A percentile compares a stretch with the other conserved stretches of the same genome.
These are phyloP conservation scores for Raddia guianensis DNA, from an alignment of 176 grass and related monocot genomes.

Conservation along the genomic window DNA sequence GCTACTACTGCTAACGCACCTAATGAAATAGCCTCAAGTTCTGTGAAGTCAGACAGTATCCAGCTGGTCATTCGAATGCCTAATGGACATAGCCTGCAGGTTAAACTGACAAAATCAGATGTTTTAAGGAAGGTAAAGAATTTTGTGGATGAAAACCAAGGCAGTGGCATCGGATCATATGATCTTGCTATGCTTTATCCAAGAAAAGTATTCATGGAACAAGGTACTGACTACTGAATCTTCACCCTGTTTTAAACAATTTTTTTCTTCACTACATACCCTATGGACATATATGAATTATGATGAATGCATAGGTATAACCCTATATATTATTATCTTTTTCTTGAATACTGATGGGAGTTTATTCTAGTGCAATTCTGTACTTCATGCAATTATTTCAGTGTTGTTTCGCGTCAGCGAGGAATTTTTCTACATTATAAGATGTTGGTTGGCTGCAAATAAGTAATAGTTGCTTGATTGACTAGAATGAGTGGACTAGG, in stretches of 20 bases:
- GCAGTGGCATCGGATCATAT: conserved; percentile 51
- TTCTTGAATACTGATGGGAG: neutral
- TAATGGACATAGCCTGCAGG: conserved; percentile 77
- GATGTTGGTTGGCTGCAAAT: conserved; percentile 18
- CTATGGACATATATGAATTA: neutral
- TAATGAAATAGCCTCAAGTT: conserved; percentile 27
- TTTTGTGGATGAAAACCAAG: conserved; percentile 73
- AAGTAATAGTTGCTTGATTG: neutral
- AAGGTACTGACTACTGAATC: conserved; percentile 66
- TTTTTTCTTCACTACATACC: neutral
- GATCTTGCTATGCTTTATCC: conserved; percentile 94
- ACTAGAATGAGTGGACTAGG: conserved; percentile 16
- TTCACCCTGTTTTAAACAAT: neutral
- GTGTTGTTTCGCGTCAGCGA: neutral
- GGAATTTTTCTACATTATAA: neutral
- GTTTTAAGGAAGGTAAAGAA: conserved; percentile 70
- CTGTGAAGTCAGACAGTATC: conserved; percentile 66
- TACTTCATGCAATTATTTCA: conserved; percentile 5
- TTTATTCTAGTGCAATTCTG: neutral
- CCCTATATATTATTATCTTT: neutral
- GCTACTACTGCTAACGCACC: conserved; percentile 31
- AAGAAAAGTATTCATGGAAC: conserved; percentile 69
- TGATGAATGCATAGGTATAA: neutral
- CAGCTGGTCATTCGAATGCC: conserved; percentile 81
- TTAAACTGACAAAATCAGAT: conserved; percentile 71